phyloP scores from a whole-genome alignment of 2,329 filamentous ascomycete genomes.

The Paecilomyces variotii region DNA sequence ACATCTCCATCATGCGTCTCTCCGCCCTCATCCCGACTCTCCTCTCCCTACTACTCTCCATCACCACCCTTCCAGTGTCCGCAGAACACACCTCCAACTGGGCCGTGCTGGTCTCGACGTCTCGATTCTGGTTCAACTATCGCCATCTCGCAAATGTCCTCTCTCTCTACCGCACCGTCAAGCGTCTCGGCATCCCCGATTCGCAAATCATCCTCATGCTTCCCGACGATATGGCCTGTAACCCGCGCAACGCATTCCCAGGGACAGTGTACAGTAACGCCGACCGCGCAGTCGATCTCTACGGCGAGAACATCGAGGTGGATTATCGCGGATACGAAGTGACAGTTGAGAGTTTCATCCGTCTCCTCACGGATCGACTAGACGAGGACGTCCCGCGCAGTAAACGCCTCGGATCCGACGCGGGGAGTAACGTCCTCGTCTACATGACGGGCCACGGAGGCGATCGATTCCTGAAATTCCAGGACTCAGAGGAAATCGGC shows the following conservation, averaged over 20 bases:
- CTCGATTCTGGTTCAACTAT: slow-evolving; percentile 99
- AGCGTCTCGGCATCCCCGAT: slow-evolving; percentile 93
- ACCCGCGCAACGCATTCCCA: slow-evolving; percentile 94
- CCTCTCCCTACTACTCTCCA: slow-evolving; percentile 17
- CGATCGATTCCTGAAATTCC: slow-evolving; percentile 97
- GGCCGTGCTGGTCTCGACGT: slow-evolving; percentile 97
- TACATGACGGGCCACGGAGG: slow-evolving; percentile 99
- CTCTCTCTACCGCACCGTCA: slow-evolving; percentile 95
- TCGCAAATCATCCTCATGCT: slow-evolving; percentile 99
- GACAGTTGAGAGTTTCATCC: slow-evolving; percentile 97
- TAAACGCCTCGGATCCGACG: slow-evolving; percentile 88
- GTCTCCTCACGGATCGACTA: slow-evolving; percentile 86
- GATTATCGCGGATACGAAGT: slow-evolving; percentile 98
- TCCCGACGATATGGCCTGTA: slow-evolving; percentile 99
- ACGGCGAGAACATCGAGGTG: slow-evolving; percentile 98
- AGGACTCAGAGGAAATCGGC: slow-evolving; percentile 95
- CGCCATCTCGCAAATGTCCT: slow-evolving; percentile 96
- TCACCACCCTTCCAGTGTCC: slow-evolving; percentile 9
- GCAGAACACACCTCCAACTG: slow-evolving; percentile 85
- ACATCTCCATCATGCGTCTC: slow-evolving; percentile 18
- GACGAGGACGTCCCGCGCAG: slow-evolving; percentile 90
- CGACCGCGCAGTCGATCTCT: slow-evolving; percentile 87
- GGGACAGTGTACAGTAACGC: slow-evolving; percentile 98
- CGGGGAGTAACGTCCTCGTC: slow-evolving; percentile 91
- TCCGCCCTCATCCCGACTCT: slow-evolving; percentile 18